Evolutionary conservation across 495 filamentous ascomycete genomes (phyloP).

Genomic region (Hypoxylon subgilvum): DNA sequence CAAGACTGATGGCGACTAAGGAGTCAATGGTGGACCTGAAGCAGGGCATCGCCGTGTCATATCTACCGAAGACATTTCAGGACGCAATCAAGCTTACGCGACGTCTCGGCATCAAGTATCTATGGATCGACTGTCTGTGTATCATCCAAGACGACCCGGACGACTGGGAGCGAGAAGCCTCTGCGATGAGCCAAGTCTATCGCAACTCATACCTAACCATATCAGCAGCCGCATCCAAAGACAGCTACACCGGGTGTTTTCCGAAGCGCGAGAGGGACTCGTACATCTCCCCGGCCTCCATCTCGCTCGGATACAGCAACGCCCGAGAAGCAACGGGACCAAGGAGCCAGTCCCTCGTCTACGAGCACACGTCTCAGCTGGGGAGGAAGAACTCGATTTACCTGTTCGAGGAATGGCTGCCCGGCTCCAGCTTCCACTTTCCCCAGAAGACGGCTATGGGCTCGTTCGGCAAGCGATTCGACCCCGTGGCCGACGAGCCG

Average conservation of each 20-base stretch:
- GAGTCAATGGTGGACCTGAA: constrained; percentile 11
- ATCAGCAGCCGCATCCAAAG: constrained; percentile 17
- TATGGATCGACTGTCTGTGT: constrained; percentile 49
- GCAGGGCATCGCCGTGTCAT: constrained; percentile 20
- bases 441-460: constrained; percentile 10
- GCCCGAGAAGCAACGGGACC: constrained; percentile 16
- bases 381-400: constrained; percentile 6
- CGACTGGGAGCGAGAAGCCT: constrained; percentile 42
- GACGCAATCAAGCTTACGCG: constrained; percentile 24
- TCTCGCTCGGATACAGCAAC: constrained; percentile 6
- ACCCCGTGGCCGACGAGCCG: constrained; percentile 27
- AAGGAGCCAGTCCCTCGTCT: constrained; percentile 9
- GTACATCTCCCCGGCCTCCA: constrained; percentile 9
- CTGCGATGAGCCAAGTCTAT: constrained; percentile 40
- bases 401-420: constrained; percentile 26
- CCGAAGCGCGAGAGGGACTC: constrained; percentile 15
- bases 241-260: constrained; percentile 15
- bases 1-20: constrained; percentile 18
- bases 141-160: constrained; percentile 43
- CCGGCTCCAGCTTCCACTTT: constrained; percentile 22
- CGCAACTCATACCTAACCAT: constrained; percentile 36
- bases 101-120: constrained; percentile 34
- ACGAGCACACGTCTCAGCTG: constrained; percentile 1
- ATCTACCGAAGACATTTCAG: constrained; percentile 26
- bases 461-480: constrained; percentile 17